These are phyloP conservation scores for Amaranthus tricolor DNA, from an alignment of 179 eudicot genomes.

Conservation along the genomic window DNA sequence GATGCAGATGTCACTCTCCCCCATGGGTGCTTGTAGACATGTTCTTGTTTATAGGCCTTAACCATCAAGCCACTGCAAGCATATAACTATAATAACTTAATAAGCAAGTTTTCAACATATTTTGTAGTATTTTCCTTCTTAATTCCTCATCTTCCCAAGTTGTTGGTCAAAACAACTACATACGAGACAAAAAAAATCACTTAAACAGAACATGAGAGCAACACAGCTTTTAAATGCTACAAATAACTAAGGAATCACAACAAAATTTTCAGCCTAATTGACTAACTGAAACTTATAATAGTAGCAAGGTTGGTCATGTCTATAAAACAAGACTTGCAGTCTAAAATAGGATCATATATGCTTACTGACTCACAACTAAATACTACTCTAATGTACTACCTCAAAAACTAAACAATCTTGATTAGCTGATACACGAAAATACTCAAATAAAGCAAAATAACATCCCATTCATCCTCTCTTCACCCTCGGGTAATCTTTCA, in stretches of 20 bases:
- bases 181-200: background rate
- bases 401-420: background rate
- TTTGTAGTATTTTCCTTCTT: background rate
- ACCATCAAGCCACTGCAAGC: slow-evolving; percentile 47
- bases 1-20: slow-evolving; percentile 94
- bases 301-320: too few relatives aligned
- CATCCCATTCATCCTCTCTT: background rate
- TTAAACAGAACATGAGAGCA: background rate
- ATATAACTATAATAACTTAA: background rate
- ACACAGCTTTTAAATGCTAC: background rate
- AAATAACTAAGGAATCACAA: too few relatives aligned
- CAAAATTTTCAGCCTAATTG: background rate
- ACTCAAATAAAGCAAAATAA: background rate
- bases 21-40: slow-evolving; percentile 94
- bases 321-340: too few relatives aligned
- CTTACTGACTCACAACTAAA: too few relatives aligned
- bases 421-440: background rate
- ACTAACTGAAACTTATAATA: background rate
- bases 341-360: too few relatives aligned
- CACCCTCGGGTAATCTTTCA: background rate
- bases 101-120: background rate
- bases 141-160: background rate
- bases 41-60: slow-evolving; percentile 83
- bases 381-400: too few relatives aligned
- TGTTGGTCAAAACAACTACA: background rate